phyloP scores from a whole-genome alignment of 805 yeast genomes.

The Wickerhamomyces kurtzmanii region DNA sequence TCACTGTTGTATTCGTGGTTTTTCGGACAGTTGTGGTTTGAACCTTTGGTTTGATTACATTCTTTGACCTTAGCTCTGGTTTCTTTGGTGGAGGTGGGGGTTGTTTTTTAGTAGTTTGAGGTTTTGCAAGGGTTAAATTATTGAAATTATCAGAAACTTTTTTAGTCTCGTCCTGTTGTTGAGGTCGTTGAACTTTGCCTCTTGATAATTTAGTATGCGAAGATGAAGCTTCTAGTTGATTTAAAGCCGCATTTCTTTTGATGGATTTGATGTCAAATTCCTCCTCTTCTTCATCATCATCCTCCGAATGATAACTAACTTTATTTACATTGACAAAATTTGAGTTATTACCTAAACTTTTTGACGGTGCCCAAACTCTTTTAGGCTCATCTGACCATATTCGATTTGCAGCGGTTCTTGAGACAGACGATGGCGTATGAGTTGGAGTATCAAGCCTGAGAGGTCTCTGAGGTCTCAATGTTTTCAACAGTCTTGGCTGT shows the following conservation, averaged over 20 bases:
- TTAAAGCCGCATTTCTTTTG: conserved; percentile 13
- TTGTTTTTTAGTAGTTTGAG: not conserved
- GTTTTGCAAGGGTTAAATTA: too few relatives aligned
- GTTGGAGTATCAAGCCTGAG: conserved; percentile 8
- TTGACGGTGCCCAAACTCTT: conserved; percentile 14
- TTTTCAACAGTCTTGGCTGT: conserved; percentile 20
- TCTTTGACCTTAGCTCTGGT: conserved; percentile 5
- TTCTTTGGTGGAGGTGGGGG: conserved; percentile 1
- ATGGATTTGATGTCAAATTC: conserved; percentile 8
- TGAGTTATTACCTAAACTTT: conserved; percentile 4
- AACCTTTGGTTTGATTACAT: conserved; percentile 4
- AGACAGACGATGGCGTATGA: conserved; percentile 9
- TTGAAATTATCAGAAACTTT: too few relatives aligned
- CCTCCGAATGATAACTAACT: conserved; percentile 4
- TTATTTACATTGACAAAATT: conserved; percentile 7
- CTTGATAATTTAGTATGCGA: conserved; percentile 11
- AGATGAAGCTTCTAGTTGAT: conserved; percentile 16
- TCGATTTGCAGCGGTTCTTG: conserved; percentile 17
- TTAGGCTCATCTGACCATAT: conserved; percentile 6
- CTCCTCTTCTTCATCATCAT: conserved; percentile 1
- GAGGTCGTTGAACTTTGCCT: conserved; percentile 3
- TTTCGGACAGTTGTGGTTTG: conserved; percentile 2
- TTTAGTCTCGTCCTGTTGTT: not conserved
- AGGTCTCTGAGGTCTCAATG: conserved; percentile 20
- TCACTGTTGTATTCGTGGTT: conserved; percentile 3